Evolutionary conservation across 2,329 filamentous ascomycete species (phyloP), one percentile per base, ranked within the genome.

Genomic region (Ophiosphaerella narmari): DNA sequence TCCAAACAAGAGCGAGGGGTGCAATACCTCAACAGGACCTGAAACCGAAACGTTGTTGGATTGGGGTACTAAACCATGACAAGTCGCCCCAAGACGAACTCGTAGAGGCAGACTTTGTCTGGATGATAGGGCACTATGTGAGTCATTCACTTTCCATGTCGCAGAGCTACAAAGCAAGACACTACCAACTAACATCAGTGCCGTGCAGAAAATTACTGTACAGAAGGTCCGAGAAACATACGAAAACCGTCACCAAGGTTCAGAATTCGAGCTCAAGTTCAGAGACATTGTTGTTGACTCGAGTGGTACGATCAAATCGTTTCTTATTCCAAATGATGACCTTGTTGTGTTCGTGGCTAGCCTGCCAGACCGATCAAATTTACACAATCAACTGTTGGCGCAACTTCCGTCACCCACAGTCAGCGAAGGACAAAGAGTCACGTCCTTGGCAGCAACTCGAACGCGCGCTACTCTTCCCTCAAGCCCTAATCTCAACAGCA

Each of bases 111-210:
- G 66, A 74, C 39, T 72, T 75, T 40, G 44, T 73, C 1, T 77
- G 74, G 71, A 62, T 75, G 47, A 68, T 69, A 32, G 65, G 60
- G 13, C 59, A 70, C 43, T 32, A 41, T n/a, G 68, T 72, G 52
- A 60, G 68, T 61, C 21, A 9, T 13, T 12, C 12, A 9, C 4
- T 4, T n/a, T 36, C 36, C 11, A 11, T 29, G 26, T 29, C 26
- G 11, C 26, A 21, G 18, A 21, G 26, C 26, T 29, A 6, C 26
- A 29, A 29, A 29, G 26, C 26, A 29, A 11, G 16, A 18, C 21
- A 21, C 14, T 38, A 16, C 35, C 35, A 38, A 14, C 8, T 16
- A 23, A 34, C 11, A 14, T 38, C 29, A 39, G 35, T 45, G 7
- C 36, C 21, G 13, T 18, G 7, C 40, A 68, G 62, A 66, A 64